A percentile compares a stretch with the other conserved stretches of the same genome.
Evolutionary conservation across 768 basidiomycete species (phyloP).

Genomic region (Suillus luteus): DNA sequence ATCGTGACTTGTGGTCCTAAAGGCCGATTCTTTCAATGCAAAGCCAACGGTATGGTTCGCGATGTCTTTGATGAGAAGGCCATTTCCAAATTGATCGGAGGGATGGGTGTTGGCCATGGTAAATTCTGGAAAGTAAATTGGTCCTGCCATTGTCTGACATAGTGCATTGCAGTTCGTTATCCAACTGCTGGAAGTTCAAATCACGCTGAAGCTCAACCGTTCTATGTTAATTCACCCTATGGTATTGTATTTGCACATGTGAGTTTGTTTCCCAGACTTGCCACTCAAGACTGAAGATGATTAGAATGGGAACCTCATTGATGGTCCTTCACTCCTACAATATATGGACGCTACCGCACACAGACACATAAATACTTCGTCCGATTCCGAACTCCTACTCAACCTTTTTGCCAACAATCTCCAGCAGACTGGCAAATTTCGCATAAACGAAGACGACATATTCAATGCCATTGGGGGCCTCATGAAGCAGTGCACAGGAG

Average conservation of each 20-base stretch:
- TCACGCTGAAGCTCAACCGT: slow-evolving; percentile 97
- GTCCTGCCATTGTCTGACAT: slow-evolving; percentile 26
- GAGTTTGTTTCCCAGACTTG: slow-evolving; percentile 31
- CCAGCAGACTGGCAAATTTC: slow-evolving; percentile 97
- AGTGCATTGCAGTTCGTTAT: slow-evolving; percentile 72
- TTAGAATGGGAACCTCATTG: slow-evolving; percentile 98
- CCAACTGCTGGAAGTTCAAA: slow-evolving; percentile 98
- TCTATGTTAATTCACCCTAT: slow-evolving; percentile 99
- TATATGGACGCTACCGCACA: slow-evolving; percentile 97
- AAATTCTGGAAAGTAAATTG: background rate
- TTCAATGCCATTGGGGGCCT: slow-evolving; percentile 91
- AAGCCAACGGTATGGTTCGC: slow-evolving; percentile 98
- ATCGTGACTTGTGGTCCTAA: slow-evolving; percentile 95
- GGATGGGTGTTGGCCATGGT: slow-evolving; percentile 99
- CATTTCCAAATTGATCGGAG: slow-evolving; percentile 77
- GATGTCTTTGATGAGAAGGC: slow-evolving; percentile 90
- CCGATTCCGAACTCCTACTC: slow-evolving; percentile 94
- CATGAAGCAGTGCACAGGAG: slow-evolving; percentile 87
- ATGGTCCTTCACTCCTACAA: slow-evolving; percentile 81
- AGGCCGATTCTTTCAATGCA: slow-evolving; percentile 96
- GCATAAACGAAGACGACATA: slow-evolving; percentile 99
- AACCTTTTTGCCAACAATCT: slow-evolving; percentile 98
- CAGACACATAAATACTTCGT: slow-evolving; percentile 97
- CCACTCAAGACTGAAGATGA: slow-evolving; percentile 7
- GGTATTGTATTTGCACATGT: slow-evolving; percentile 98